Conservation (phyloP, 305 asterid genomes). For the Fraxinus paxiana region DNA sequence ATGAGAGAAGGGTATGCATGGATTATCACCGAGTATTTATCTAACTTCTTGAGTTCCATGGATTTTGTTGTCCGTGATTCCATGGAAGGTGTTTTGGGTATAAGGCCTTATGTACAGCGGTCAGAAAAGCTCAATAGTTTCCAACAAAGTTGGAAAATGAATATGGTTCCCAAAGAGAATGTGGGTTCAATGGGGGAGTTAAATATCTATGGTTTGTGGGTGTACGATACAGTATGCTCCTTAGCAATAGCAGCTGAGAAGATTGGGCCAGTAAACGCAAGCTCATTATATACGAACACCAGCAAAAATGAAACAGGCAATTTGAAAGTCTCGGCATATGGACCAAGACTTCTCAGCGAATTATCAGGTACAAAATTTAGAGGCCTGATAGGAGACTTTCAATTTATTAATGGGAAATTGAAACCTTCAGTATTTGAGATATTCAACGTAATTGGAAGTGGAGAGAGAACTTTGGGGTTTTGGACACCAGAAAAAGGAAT, state of each 20-base stretch:
- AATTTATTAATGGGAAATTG: conserved; percentile 33
- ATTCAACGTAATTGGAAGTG: conserved; percentile 45
- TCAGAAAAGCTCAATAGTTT: conserved; percentile 38
- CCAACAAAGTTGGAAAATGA: conserved; percentile 42
- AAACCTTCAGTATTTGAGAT: conserved; percentile 43
- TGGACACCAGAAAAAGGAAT: conserved; percentile 52
- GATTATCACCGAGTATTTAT: conserved; percentile 46
- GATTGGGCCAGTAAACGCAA: conserved; percentile 13
- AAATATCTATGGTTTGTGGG: conserved; percentile 51
- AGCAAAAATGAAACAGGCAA: conserved; percentile 17
- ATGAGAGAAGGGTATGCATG: conserved; percentile 63
- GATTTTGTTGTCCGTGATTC: conserved; percentile 31
- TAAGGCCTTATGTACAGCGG: conserved; percentile 39
- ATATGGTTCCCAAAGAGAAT: conserved; percentile 20
- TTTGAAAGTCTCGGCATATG: conserved; percentile 33
- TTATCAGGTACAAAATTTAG: conserved; percentile 28
- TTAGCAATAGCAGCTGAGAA: conserved; percentile 52
- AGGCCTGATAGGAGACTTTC: conserved; percentile 54
- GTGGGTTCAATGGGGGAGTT: conserved; percentile 22
- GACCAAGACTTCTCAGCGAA: conserved; percentile 37
- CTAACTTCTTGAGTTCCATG: conserved; percentile 39
- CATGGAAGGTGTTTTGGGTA: conserved; percentile 61
- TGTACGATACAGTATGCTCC: conserved; percentile 49
- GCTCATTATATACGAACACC: background rate
- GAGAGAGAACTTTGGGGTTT: conserved; percentile 48